Percentiles rank a stretch among this genome's conserved stretches.
Conservation (phyloP, 75 land plant genomes). For the Selaginella tamariscina region DNA sequence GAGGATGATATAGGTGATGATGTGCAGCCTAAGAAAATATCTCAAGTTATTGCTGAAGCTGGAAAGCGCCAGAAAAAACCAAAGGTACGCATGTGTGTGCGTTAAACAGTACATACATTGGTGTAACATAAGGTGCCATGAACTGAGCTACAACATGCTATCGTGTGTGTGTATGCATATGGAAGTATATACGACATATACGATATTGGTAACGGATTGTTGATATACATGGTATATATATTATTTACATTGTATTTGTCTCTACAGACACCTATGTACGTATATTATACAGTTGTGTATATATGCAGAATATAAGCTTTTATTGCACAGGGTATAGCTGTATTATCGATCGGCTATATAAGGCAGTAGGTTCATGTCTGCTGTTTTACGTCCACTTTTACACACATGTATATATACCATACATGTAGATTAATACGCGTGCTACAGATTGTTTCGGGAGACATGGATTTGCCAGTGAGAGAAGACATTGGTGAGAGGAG, state of each 20-base stretch:
- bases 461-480: slow-evolving; percentile 75
- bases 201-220: not conserved
- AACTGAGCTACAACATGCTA: no score
- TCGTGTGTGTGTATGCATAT: no score
- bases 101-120: not conserved
- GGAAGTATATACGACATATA: no score
- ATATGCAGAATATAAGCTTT: not conserved
- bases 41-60: not conserved
- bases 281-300: not conserved
- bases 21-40: slow-evolving; percentile 17
- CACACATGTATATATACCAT: no score
- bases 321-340: not conserved
- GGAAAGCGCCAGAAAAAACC: not conserved
- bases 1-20: slow-evolving; percentile 44
- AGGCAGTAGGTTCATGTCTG: not conserved
- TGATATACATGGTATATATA: not conserved
- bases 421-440: not conserved
- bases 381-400: not conserved
- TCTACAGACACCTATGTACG: not conserved
- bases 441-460: slow-evolving; percentile 70
- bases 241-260: not conserved
- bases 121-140: no score
- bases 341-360: not conserved
- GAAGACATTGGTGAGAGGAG: slow-evolving; percentile 94
- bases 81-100: not conserved